Evolutionary conservation across 192 early-diverging fungal species (phyloP), one percentile per base, ranked within the genome.

Genomic region (Coemansia nantahalensis): DNA sequence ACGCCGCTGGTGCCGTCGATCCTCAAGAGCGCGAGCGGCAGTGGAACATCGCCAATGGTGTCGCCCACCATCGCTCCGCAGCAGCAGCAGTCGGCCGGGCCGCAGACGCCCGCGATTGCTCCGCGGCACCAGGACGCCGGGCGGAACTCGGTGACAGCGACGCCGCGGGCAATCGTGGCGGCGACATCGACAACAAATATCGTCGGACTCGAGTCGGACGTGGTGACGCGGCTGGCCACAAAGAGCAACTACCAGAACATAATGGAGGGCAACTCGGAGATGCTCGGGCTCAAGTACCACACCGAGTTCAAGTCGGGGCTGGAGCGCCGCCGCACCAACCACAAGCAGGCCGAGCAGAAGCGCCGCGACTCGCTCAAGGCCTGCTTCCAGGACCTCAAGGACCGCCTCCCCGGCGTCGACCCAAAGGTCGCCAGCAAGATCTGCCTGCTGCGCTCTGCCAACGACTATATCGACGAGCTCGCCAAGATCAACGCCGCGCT

Each of bases 311-410:
- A 88, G 30, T 81, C 82, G 7, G 87, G 89, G 0, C 68, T 94
- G 39, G 91, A 94, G 63, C 68, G 83, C 0, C 85, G 92, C 10
- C 85, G 86, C n/a, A 90, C 86, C 12, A 86, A 84, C 14, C 96
- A 98, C 74, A 95, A 97, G 68, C 86, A 92, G 37, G 93, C 94
- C 4, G 96, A 98, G 65, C 96, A 98, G 65, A 91, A 90, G 62
- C 87, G 96, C 11, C 81, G 96, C 8, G 96, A 98, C 56, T 88
- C 88, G 24, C 82, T 98, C 5, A 96, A 96, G 50, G 65, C 84
- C 37, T 90, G 87, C 43, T 98, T 98, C 61, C 91, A 97, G 32
- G 77, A 85, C 9, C 67, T 98, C 9, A 72, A 82, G 37, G 45
- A 58, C 1, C 70, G 89, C 26, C 59, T 96, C 32, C 89, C 90